These are phyloP conservation scores for Fusarium succisae DNA, from an alignment of 2,329 filamentous ascomycete genomes.

Conservation along the genomic window DNA sequence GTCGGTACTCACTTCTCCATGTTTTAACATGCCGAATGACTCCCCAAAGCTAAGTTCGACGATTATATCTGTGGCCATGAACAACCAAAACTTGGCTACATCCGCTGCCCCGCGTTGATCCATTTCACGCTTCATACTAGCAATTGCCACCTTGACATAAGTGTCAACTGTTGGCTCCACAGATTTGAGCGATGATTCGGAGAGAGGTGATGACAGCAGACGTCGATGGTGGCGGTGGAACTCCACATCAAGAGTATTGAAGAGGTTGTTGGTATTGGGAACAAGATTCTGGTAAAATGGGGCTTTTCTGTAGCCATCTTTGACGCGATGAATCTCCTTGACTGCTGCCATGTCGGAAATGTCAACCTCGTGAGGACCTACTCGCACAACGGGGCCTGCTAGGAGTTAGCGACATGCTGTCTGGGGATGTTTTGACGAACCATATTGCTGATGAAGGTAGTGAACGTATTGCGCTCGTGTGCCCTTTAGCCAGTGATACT, in stretches of 20 bases:
- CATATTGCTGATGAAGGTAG: background rate
- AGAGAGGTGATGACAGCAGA: background rate
- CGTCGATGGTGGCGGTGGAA: background rate
- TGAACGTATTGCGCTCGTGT: background rate
- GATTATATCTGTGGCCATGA: background rate
- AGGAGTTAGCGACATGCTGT: fast-evolving
- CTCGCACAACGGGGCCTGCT: background rate
- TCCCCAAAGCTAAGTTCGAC: background rate
- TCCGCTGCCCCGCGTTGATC: background rate
- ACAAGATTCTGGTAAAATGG: background rate
- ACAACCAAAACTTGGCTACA: background rate
- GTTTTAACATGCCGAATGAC: background rate
- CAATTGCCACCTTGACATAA: background rate
- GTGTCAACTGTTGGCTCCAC: background rate
- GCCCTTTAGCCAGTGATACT: background rate
- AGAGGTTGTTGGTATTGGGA: background rate
- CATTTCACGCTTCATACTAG: background rate
- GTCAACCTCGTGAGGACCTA: background rate
- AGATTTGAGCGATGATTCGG: background rate
- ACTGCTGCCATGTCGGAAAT: background rate
- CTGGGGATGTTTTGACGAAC: fast-evolving
- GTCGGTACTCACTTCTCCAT: background rate
- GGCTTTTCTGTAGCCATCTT: background rate
- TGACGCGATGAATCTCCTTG: background rate
- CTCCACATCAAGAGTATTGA: background rate